Conservation (phyloP, 768 basidiomycete species). For the Leucogyrophana mollusca region DNA sequence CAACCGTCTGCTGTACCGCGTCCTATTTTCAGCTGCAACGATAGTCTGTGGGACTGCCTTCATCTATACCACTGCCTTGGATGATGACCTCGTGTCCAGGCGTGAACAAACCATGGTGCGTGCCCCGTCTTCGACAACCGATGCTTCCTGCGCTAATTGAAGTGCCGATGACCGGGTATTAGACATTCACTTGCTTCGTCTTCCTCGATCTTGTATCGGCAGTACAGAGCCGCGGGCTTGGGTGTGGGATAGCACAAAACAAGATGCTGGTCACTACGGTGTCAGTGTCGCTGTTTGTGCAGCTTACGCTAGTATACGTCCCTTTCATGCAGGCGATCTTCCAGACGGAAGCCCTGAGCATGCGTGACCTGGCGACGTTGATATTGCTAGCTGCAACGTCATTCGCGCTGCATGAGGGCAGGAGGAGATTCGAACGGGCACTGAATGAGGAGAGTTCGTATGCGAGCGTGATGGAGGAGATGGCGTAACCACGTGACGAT, state of each 20-base stretch:
- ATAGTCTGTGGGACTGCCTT: slow-evolving; percentile 89
- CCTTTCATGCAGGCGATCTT: slow-evolving; percentile 90
- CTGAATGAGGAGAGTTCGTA: slow-evolving; percentile 54
- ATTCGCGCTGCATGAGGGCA: slow-evolving; percentile 70
- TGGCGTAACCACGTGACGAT: slow-evolving; percentile 55
- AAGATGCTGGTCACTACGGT: slow-evolving; percentile 89
- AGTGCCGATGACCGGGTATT: slow-evolving; percentile 8
- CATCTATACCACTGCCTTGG: slow-evolving; percentile 79
- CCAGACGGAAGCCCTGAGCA: slow-evolving; percentile 82
- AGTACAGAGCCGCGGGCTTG: slow-evolving; percentile 89
- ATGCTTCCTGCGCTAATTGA: background rate
- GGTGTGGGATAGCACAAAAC: slow-evolving; percentile 82
- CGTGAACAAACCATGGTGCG: slow-evolving; percentile 96
- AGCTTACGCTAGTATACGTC: slow-evolving; percentile 86
- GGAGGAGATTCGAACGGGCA: slow-evolving; percentile 75
- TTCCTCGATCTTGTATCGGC: slow-evolving; percentile 96
- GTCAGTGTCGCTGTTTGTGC: slow-evolving; percentile 78
- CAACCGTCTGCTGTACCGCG: slow-evolving; percentile 65
- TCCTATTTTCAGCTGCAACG: slow-evolving; percentile 90
- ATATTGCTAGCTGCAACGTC: slow-evolving; percentile 65
- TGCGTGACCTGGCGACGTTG: slow-evolving; percentile 68
- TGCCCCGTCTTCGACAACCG: slow-evolving; percentile 5
- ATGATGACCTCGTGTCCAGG: slow-evolving; percentile 78
- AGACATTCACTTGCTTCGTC: slow-evolving; percentile 98
- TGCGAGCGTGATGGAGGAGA: slow-evolving; percentile 51